Conservation (phyloP, 2,329 filamentous ascomycete genomes). For the Penicillium psychrosexuale region DNA sequence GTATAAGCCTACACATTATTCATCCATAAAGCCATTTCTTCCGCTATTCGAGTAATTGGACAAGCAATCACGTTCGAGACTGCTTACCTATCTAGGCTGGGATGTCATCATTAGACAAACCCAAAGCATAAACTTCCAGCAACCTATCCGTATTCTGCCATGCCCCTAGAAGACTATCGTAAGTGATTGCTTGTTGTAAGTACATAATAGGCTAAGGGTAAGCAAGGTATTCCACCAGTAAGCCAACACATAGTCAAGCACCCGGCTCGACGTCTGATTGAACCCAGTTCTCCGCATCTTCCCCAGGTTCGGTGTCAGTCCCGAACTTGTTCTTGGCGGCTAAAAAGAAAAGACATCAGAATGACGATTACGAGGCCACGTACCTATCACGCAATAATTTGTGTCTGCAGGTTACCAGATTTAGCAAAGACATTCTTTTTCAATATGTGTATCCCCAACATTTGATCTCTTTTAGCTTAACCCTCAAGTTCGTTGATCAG, state of each 20-base stretch:
- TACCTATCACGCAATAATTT: not conserved
- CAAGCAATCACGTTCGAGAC: not conserved
- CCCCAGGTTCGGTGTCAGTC: not conserved
- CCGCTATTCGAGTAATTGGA: too few species aligned
- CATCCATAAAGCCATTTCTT: not conserved
- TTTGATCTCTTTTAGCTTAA: not conserved
- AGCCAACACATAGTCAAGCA: constrained; percentile 6
- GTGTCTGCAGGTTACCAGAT: not conserved
- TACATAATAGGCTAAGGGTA: not conserved
- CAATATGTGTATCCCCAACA: not conserved
- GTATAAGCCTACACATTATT: not conserved
- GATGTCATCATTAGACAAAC: too few species aligned
- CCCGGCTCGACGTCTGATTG: not conserved
- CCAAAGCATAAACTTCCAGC: not conserved
- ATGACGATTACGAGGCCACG: constrained; percentile 2
- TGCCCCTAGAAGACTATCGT: not conserved
- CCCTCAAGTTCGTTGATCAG: not conserved
- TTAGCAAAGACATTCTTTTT: not conserved
- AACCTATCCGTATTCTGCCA: not conserved
- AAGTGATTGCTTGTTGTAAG: not conserved
- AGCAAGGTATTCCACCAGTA: not conserved
- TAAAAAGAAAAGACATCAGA: not conserved
- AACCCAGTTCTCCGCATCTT: not conserved
- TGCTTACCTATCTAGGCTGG: not conserved
- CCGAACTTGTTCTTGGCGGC: not conserved